Evolutionary conservation across 768 basidiomycete species (phyloP), one percentile per base, ranked within the genome.

Genomic region (Rhizopogon vinicolor): DNA sequence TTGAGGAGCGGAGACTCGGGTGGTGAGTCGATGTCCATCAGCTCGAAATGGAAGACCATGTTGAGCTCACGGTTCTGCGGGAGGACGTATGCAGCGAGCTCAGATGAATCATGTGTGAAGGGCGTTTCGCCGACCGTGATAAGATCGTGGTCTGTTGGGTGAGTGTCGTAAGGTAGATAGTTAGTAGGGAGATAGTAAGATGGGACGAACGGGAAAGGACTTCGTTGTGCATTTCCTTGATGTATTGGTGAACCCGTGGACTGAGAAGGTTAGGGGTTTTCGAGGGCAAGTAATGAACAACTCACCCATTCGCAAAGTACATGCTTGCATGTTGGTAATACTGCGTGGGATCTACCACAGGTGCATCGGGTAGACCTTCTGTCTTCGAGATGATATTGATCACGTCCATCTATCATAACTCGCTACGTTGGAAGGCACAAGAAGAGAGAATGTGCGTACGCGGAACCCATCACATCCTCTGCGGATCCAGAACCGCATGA

Each of bases 401-500:
- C 46, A 84, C 82, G 53, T 87, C 85, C 83, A 85, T 84, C 84
- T 84, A 58, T 29, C 37, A 48, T 39, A 46, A 42, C 3, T 14
- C 19, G 19, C 29, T 12, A 56, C 51, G 3, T 31, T 42, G 19
- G 9, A 8, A 41, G 40, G 10, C 13, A 43, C 6, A 13, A 51
- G 13, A 10, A 48, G 41, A 37, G 42, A 19, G 14, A 37, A 14
- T 42, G 46, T 59, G 70, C 82, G 53, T 61, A 89, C 84, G 19
- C 87, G 73, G 67, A 91, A 91, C 1, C 88, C 89, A 57, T 89
- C 87, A 57, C 84, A 84, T 1, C 89, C 88, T 48, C 83, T 73
- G 52, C 83, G 77, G n/a, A 89, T 74, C 88, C 87, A 90, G 63
- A 87, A 90, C 42, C 70, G 68, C 86, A 90, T 86, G 44, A 84